These are phyloP conservation scores for Rhodotorula sp. DNA, from an alignment of 1,284 basidiomycete species.

Conservation along the genomic window DNA sequence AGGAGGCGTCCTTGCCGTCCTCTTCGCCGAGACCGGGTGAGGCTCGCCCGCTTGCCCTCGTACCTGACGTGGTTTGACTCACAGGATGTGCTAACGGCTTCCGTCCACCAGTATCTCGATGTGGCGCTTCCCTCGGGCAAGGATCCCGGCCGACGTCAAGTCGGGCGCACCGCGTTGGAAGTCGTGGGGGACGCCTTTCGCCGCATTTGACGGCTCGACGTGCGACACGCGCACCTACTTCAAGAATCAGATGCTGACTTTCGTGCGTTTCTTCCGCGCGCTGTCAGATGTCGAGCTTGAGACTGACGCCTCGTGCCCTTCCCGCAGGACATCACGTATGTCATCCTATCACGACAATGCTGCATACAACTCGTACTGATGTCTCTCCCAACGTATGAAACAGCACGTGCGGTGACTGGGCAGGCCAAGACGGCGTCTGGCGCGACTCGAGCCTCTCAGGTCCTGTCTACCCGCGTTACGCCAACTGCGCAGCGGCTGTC, in stretches of 20 bases:
- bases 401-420: slow-evolving; percentile 20
- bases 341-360: neutral
- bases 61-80: too few relatives aligned
- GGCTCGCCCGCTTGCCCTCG: neutral
- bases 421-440: neutral
- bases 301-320: neutral
- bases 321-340: slow-evolving; percentile 1
- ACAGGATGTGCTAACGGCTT: too few relatives aligned
- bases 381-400: accelerated
- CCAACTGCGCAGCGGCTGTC: slow-evolving; percentile 13
- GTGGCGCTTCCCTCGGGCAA: slow-evolving; percentile 13
- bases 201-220: neutral
- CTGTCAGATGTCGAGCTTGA: neutral
- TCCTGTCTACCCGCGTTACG: slow-evolving; percentile 14
- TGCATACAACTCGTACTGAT: too few relatives aligned
- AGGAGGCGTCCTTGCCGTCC: slow-evolving; percentile 20
- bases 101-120: slow-evolving; percentile 5
- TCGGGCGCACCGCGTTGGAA: slow-evolving; percentile 4
- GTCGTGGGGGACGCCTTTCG: slow-evolving; percentile 13
- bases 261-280: neutral
- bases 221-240: slow-evolving; percentile 17
- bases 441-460: neutral
- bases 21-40: slow-evolving; percentile 14
- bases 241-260: slow-evolving; percentile 8
- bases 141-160: slow-evolving; percentile 13